Conservation (phyloP, 75 land plant species). For the Cupressus sempervirens region DNA sequence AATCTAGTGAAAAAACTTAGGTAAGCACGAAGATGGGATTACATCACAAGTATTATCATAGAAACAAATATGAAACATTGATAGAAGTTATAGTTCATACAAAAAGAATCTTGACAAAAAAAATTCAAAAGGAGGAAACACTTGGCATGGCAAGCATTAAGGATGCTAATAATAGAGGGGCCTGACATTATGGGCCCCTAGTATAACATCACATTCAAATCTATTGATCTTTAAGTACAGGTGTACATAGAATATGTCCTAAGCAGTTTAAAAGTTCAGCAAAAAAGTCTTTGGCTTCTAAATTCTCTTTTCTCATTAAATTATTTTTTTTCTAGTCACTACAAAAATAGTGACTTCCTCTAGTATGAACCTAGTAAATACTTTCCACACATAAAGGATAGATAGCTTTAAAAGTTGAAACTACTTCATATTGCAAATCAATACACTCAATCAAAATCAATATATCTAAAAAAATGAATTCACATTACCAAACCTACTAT, state of each 20-base stretch:
- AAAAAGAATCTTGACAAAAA: not conserved
- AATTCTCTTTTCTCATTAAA: not conserved
- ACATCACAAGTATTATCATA: not conserved
- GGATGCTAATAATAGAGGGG: not conserved
- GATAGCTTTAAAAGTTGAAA: not conserved
- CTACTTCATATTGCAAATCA: not conserved
- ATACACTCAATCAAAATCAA: not conserved
- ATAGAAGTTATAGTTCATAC: not conserved
- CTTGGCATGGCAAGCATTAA: too few species aligned
- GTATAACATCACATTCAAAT: not conserved
- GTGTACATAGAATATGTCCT: not conserved
- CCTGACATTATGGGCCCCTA: not conserved
- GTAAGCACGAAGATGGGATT: not conserved
- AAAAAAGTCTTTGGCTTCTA: not conserved
- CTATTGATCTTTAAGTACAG: not conserved
- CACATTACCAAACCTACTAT: slow-evolving; percentile 31
- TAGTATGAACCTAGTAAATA: too few species aligned
- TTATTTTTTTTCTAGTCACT: too few species aligned
- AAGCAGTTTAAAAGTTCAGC: too few species aligned
- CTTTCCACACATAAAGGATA: too few species aligned
- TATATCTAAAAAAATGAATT: not conserved
- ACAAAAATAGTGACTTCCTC: too few species aligned
- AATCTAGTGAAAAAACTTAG: not conserved
- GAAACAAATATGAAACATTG: not conserved
- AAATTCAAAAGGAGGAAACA: too few species aligned